These are phyloP conservation scores for Fusarium armeniacum DNA, from an alignment of 2,329 filamentous ascomycete genomes.

Conservation along the genomic window DNA sequence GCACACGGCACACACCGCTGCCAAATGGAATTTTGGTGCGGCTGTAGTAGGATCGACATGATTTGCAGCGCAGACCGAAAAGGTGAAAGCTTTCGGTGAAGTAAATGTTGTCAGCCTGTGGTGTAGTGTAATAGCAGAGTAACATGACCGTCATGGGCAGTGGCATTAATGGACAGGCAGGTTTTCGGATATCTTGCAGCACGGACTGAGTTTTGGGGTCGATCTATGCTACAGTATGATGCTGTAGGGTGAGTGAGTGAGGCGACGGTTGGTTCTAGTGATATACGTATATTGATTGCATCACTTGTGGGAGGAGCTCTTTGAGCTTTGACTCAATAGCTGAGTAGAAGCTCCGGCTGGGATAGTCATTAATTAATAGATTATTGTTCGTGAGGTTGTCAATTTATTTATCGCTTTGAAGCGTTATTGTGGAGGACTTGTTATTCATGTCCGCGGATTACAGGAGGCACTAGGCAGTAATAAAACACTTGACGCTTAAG, in stretches of 20 bases:
- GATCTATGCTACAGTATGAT: constrained; percentile 5
- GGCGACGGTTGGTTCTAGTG: constrained; percentile 8
- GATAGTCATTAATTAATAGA: background rate
- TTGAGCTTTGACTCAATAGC: constrained; percentile 8
- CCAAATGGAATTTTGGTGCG: constrained; percentile 6
- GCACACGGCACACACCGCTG: constrained; percentile 24
- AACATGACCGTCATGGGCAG: constrained; percentile 23
- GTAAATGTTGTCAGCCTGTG: background rate
- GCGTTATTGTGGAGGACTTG: background rate
- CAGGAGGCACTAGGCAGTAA: background rate
- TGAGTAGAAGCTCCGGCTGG: constrained; percentile 8
- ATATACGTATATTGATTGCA: constrained; percentile 21
- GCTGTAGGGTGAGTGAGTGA: constrained; percentile 13
- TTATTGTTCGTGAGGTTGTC: background rate
- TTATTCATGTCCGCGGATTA: background rate
- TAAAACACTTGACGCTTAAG: background rate
- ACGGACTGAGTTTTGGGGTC: background rate
- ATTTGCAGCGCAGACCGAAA: constrained; percentile 18
- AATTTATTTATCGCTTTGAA: background rate
- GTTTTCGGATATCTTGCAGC: constrained; percentile 9
- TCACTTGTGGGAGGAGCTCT: constrained; percentile 12
- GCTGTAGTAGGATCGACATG: constrained; percentile 25
- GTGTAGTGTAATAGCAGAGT: background rate
- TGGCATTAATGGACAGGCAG: constrained; percentile 30
- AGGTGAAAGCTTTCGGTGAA: constrained; percentile 3